These are phyloP conservation scores for Aspergillus texensis DNA, from an alignment of 2,329 filamentous ascomycete genomes.

Conservation along the genomic window DNA sequence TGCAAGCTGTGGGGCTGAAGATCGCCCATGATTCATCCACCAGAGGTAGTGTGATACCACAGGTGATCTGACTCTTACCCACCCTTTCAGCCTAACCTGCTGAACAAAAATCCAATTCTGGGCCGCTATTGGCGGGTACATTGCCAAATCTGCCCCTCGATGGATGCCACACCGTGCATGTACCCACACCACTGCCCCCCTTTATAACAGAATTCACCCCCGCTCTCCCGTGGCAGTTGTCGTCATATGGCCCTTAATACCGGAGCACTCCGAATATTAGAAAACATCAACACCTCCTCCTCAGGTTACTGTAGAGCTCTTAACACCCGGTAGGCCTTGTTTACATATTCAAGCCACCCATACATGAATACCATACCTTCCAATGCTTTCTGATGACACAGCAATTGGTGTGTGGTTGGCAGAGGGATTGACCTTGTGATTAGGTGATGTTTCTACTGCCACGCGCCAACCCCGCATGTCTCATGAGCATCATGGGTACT, in stretches of 20 bases:
- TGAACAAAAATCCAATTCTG: constrained; percentile 6
- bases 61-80: not conserved
- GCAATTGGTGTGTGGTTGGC: constrained; percentile 11
- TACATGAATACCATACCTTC: constrained; percentile 10
- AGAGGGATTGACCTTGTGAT: constrained; percentile 1
- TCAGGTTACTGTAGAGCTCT: not conserved
- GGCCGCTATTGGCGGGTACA: constrained; percentile 18
- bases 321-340: not conserved
- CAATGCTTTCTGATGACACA: constrained; percentile 2
- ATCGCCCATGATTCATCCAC: constrained; percentile 9
- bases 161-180: constrained; percentile 8
- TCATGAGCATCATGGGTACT: constrained; percentile 21
- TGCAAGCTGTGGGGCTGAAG: constrained; percentile 7
- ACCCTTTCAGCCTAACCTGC: constrained; percentile 16
- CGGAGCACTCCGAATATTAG: not conserved
- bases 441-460: constrained; percentile 18
- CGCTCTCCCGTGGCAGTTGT: constrained; percentile 21
- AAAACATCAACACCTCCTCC: not conserved
- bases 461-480: constrained; percentile 30
- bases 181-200: constrained; percentile 8
- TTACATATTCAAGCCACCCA: constrained; percentile 6
- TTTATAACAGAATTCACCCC: constrained; percentile 9
- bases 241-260: constrained; percentile 18
- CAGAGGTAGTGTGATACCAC: constrained; percentile 7
- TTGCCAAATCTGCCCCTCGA: constrained; percentile 12